Base-by-base conservation (phyloP, 179 eudicot genomes). In the Patellifolia procumbens region DNA sequence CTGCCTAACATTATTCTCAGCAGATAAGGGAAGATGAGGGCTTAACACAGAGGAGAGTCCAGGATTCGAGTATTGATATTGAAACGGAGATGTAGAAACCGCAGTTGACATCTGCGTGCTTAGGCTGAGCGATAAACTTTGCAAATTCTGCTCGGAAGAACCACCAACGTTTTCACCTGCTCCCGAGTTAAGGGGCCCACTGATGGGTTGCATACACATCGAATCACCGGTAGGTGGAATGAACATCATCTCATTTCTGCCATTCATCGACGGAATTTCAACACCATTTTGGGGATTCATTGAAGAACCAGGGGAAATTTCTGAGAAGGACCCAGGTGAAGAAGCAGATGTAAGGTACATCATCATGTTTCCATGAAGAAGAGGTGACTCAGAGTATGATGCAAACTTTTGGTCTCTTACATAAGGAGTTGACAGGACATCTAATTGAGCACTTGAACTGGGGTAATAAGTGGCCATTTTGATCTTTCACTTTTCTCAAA, bases 301-400 rank as follows among this genome's bases (percentile, higher is more conserved):
- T 17, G 86, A 75, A 52, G 82, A 74, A 64, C 70, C 75, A 2
- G 85, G 48, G 11, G 88, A 72, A 42, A 85, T 78, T 42, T 83
- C 86, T 0, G 88, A 75, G 79, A 83, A 81, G 28, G 77, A 71
- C 20, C 78, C 88, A 48, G 77, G 74, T 32, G 88, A 80, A 64
- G 86, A 63, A 68, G 75, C 63, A 15, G 88, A 82, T 73, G 84
- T 83, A 51, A 86, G 80, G 76, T 86, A 86, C 83, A 86, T 83
- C 88, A 86, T 86, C 89, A 86, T 83, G 80, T 83, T 86, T 29
- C 87, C 89, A 77, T 83, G 74, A 31, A 81, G 83, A 66, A 86
- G 74, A 31, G 84, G 81, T 32, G 83, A 61, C 34, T 81, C 89
- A 0, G 89, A 75, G 63, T 83, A 86, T 52, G 86, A 76, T 53